Base-by-base conservation (phyloP, 2,329 filamentous ascomycete species). In the Aspergillus luchuensis region DNA sequence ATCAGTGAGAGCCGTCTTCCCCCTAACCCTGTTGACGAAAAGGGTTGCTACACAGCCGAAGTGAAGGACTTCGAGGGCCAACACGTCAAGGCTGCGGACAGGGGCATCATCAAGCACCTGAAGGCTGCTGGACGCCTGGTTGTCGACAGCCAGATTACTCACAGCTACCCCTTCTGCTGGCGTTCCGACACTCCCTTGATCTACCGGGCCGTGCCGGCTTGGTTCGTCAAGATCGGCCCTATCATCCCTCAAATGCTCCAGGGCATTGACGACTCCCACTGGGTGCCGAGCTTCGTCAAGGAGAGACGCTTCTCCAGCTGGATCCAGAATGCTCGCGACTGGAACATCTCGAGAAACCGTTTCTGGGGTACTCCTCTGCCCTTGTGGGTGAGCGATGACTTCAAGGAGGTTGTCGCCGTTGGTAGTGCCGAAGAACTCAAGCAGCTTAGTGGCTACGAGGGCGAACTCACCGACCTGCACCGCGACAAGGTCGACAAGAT, bases 361-460 rank as follows among this genome's bases (percentile, higher is more conserved):
- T 98, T 96, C 78, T 97, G 94, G 94, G 94, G 94, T 54, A 97
- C 92, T 0, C 93, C 93, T 1, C 87, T 97, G 61, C 93, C 93
- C 6, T 78, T 97, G 38, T 98, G 94, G 94, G 89, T 91, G 39
- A 96, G 91, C 71, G 91, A 96, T 30, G 93, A 97, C 72, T 82
- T 89, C 71, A 90, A 94, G 72, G 94, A 98, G 77, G 82, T 91
- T 63, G 85, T 98, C 28, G 96, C 92, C 70, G 79, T 97, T 58
- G 92, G 93, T 57, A 96, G 92, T 67, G 84, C 95, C 19, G 86
- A 88, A 57, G 93, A 97, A 77, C 82, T 98, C 65, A 92, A 89
- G 76, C 82, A 92, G 74, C 81, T 97, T 43, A 96, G 91, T 72
- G 93, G 93, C n/a, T 94, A 90, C 71, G 81, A 89, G 69, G 92